These are phyloP conservation scores for Cercospora beticola DNA, from an alignment of 2,329 filamentous ascomycete genomes.

Conservation along the genomic window DNA sequence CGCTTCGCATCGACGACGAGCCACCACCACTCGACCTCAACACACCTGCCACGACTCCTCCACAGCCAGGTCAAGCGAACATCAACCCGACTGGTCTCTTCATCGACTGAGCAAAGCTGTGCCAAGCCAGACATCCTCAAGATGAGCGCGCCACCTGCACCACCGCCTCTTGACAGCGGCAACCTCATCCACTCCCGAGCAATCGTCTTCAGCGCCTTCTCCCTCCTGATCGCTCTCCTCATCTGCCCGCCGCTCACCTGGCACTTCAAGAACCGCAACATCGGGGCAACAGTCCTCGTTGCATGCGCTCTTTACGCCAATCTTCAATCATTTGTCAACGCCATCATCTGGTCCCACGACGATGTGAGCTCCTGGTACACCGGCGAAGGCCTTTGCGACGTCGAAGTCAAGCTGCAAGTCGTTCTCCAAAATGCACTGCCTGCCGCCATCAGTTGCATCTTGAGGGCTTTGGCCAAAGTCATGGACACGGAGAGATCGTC, in stretches of 20 bases:
- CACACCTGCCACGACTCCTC: not conserved
- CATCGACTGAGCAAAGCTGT: not conserved
- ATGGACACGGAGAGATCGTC: constrained; percentile 59
- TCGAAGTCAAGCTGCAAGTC: constrained; percentile 60
- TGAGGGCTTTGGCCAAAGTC: constrained; percentile 59
- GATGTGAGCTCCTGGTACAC: constrained; percentile 56
- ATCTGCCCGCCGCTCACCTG: constrained; percentile 59
- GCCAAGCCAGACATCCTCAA: not conserved
- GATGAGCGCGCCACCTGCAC: not conserved
- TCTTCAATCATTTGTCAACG: constrained; percentile 58
- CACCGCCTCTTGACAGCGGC: not conserved
- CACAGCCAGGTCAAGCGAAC: not conserved
- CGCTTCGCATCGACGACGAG: constrained; percentile 18
- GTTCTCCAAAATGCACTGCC: constrained; percentile 55
- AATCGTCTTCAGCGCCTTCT: constrained; percentile 50
- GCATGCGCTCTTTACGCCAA: constrained; percentile 58
- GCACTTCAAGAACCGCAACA: constrained; percentile 61
- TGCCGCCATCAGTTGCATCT: constrained; percentile 57
- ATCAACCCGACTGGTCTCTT: not conserved
- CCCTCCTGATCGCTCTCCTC: constrained; percentile 52
- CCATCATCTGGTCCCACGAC: constrained; percentile 64
- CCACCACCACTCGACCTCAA: constrained; percentile 18
- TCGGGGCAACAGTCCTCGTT: constrained; percentile 58
- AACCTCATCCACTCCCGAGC: constrained; percentile 27
- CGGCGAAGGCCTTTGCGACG: constrained; percentile 62